Percentiles rank a stretch among this genome's conserved stretches.
phyloP scores from a whole-genome alignment of 371 early-diverging fungal genomes.

The Phascolomyces articulosus region DNA sequence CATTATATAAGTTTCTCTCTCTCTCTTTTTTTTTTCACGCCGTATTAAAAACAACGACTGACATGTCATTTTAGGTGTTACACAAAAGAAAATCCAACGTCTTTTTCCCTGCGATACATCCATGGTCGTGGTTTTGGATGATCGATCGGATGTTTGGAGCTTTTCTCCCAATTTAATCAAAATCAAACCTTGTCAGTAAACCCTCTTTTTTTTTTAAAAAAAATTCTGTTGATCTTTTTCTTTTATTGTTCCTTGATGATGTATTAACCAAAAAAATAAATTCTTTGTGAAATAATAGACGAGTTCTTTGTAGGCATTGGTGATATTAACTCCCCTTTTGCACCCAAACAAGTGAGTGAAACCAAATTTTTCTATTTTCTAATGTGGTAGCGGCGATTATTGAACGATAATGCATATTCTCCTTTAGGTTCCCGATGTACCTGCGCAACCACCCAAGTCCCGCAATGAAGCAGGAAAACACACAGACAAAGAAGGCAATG shows the following conservation, averaged over 20 bases:
- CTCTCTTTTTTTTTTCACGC: no score
- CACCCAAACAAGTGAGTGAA: slow-evolving; percentile 44
- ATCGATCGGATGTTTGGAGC: slow-evolving; percentile 98
- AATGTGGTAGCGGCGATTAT: neutral
- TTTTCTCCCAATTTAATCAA: slow-evolving; percentile 89
- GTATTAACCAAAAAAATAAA: neutral
- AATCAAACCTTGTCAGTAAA: slow-evolving; percentile 83
- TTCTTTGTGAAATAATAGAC: slow-evolving; percentile 51
- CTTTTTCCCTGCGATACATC: slow-evolving; percentile 96
- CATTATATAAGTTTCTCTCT: no score
- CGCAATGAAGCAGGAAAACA: slow-evolving; percentile 5
- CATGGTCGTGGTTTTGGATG: slow-evolving; percentile 98
- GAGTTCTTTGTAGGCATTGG: slow-evolving; percentile 94
- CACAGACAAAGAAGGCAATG: neutral
- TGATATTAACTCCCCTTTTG: slow-evolving; percentile 85
- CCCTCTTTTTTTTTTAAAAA: neutral
- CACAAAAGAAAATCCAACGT: slow-evolving; percentile 85
- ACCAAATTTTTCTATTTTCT: neutral
- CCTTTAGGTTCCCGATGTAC: neutral
- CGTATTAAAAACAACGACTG: no score
- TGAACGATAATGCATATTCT: neutral
- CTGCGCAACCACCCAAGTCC: slow-evolving; percentile 7
- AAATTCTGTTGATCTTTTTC: no score
- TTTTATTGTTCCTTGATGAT: neutral
- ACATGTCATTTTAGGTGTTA: slow-evolving; percentile 56